Percentiles rank a stretch among this genome's conserved stretches.
phyloP scores from a whole-genome alignment of 1,139 yeast species.

The Candida glucosophila region DNA sequence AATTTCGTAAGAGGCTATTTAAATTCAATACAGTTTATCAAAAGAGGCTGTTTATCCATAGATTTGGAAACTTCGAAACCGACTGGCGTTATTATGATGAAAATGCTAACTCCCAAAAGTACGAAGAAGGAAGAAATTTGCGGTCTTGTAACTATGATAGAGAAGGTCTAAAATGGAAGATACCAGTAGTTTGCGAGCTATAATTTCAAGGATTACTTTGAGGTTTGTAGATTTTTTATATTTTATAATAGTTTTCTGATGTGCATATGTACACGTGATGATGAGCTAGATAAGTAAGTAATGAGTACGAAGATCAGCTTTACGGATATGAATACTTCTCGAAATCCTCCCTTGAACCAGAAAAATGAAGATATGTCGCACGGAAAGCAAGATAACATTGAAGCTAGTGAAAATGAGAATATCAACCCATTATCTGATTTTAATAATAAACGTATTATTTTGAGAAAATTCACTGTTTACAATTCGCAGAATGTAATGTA shows the following conservation, averaged over 20 bases:
- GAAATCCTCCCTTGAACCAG: too few species aligned
- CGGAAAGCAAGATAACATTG: conserved; percentile 2
- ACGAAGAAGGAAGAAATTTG: too few species aligned
- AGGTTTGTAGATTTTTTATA: background rate
- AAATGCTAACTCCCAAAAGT: conserved; percentile 5
- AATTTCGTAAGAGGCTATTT: conserved; percentile 28
- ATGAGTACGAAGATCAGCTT: too few species aligned
- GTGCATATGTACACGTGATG: too few species aligned
- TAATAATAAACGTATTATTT: conserved; percentile 36
- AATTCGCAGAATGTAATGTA: conserved; percentile 76
- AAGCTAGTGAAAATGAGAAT: conserved; percentile 9
- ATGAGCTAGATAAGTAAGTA: too few species aligned
- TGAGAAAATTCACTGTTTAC: conserved; percentile 75
- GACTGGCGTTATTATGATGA: conserved; percentile 19
- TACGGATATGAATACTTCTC: too few species aligned
- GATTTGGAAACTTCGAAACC: conserved; percentile 33
- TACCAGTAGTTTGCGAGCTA: conserved; percentile 38
- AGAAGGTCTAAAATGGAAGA: conserved; percentile 45
- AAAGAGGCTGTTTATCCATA: conserved; percentile 37
- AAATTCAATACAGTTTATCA: conserved; percentile 42
- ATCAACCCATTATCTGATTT: conserved; percentile 19
- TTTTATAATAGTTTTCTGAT: too few species aligned
- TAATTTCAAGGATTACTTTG: conserved; percentile 6
- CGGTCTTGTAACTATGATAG: conserved; percentile 27
- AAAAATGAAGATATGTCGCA: conserved; percentile 1